Percentiles rank a stretch among this genome's conserved stretches.
Evolutionary conservation across 495 filamentous ascomycete species (phyloP).

Genomic region (Xylaria scruposa): DNA sequence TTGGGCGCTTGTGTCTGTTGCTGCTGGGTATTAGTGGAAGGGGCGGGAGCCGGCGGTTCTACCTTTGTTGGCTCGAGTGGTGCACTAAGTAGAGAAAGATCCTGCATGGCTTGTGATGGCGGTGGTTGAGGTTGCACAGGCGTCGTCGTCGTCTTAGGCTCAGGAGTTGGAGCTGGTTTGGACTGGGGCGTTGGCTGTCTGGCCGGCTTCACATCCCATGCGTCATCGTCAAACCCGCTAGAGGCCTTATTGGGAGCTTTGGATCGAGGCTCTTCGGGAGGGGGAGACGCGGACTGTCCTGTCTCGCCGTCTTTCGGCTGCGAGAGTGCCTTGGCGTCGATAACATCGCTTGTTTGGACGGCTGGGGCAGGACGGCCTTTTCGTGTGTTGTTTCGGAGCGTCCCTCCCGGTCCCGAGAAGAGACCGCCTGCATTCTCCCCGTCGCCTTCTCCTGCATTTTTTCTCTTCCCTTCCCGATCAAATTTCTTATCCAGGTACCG

Average conservation of each 20-base stretch:
- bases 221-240: conserved; percentile 91
- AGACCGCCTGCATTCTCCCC: conserved; percentile 66
- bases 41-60: conserved; percentile 52
- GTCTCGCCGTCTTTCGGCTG: conserved; percentile 55
- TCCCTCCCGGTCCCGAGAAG: conserved; percentile 90
- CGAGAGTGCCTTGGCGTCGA: conserved; percentile 86
- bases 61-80: conserved; percentile 77
- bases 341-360: conserved; percentile 80
- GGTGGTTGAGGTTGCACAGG: conserved; percentile 55
- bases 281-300: conserved; percentile 57
- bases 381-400: conserved; percentile 90
- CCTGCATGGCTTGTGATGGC: conserved; percentile 75
- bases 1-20: conserved; percentile 48
- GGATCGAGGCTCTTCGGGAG: conserved; percentile 45
- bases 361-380: conserved; percentile 88
- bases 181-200: conserved; percentile 58
- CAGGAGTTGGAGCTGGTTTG: conserved; percentile 36
- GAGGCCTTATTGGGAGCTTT: conserved; percentile 57
- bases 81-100: conserved; percentile 76
- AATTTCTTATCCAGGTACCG: conserved; percentile 85
- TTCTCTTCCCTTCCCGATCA: conserved; percentile 67
- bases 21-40: conserved; percentile 50
- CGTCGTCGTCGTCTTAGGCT: conserved; percentile 39
- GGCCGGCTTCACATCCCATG: conserved; percentile 96
- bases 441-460: conserved; percentile 64